Base-by-base conservation (phyloP, 106 monocot species). In the Dendrobium chrysotoxum region DNA sequence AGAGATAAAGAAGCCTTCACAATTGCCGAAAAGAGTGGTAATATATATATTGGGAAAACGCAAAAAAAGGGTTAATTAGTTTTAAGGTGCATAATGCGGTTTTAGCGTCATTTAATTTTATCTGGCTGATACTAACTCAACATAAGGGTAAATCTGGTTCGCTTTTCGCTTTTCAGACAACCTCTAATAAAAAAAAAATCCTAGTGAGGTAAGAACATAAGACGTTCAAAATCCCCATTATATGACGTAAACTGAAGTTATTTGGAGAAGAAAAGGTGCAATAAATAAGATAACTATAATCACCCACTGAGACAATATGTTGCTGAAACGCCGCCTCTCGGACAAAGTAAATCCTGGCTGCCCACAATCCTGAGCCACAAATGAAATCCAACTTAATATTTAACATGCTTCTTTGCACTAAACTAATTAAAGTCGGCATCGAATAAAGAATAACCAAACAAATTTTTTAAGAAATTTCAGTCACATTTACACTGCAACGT, bases 271-370 rank as follows among this genome's bases (percentile, higher is more conserved):
- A 50, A 50, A 50, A 15, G 25, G 50, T 39, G 71, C 13, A 84
- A 78, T 47, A 31, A 72, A 57, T 11, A 40, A 75, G 50, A 82
- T 16, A 53, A 53, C 39, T 28, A 76, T 45, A 76, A 80, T 80
- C 82, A 92, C 92, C 50, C 82, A 93, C 92, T 87, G 90, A 53
- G 76, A 82, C 53, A 93, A 80, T 81, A 93, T 90, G 83, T 81
- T 93, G 55, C 74, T 53, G 28, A 93, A 93, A 39, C 93, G 93
- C 47, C n/a, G 64, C 66, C 93, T 90, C 88, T 93, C 90, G 70
- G 93, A 81, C 68, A 88, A 54, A 45, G 93, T 93, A 88, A 93
- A 93, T 82, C 93, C 93, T 77, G 93, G 93, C 67, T 93, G 93
- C 79, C 90, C 93, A 85, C 90, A 88, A 81, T 93, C 93, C 93